Conservation (phyloP, 345 rosid genomes). For the Clausena lansium region DNA sequence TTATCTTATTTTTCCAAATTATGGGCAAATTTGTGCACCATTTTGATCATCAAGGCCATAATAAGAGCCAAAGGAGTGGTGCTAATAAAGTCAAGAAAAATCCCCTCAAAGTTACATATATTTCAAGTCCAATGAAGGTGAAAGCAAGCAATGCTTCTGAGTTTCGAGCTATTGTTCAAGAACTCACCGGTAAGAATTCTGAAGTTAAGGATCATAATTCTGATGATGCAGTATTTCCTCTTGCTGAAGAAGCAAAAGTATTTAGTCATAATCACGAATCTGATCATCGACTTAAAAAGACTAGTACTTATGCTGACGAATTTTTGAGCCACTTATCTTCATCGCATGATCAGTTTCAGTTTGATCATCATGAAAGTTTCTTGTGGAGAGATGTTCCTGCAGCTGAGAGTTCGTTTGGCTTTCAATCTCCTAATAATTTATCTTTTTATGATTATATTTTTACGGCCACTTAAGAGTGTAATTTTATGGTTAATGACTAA, state of each 20-base stretch:
- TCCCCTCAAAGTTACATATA: constrained; percentile 47
- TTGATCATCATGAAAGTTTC: constrained; percentile 7
- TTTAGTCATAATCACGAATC: not conserved
- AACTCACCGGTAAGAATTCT: constrained; percentile 47
- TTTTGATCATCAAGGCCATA: not conserved
- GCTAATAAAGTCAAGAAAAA: constrained; percentile 21
- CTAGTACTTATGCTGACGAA: not conserved
- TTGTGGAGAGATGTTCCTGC: constrained; percentile 24
- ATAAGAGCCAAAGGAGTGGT: constrained; percentile 12
- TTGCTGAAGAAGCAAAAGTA: not conserved
- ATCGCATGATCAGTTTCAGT: not conserved
- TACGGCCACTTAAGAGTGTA: no score
- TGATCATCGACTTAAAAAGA: not conserved
- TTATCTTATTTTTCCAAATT: no score
- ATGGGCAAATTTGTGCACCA: constrained; percentile 25
- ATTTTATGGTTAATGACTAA: no score
- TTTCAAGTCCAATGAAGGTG: constrained; percentile 47
- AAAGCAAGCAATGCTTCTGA: constrained; percentile 36
- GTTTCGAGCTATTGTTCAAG: constrained; percentile 50
- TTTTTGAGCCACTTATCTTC: not conserved
- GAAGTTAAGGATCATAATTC: not conserved
- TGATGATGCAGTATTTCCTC: not conserved
- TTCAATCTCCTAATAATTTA: constrained; percentile 12
- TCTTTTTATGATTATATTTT: not conserved
- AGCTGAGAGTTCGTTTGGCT: constrained; percentile 7